Conservation (phyloP, 2,329 filamentous ascomycete species). For the Ceratocystis albifundus region DNA sequence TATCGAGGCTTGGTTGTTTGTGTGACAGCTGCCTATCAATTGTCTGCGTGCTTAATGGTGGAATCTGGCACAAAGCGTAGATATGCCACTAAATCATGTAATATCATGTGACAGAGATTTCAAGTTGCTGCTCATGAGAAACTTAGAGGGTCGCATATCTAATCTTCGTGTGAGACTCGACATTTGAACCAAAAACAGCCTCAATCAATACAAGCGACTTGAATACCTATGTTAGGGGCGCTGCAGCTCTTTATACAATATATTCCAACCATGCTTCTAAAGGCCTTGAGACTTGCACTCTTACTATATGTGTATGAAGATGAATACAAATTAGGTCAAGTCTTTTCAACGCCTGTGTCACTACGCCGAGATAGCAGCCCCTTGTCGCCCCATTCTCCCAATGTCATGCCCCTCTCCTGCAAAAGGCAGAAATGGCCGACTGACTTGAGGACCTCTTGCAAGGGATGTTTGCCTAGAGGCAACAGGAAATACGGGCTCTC, state of each 20-base stretch:
- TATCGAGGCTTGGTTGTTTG: not conserved
- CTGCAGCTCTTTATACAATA: not conserved
- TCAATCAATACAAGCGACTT: not conserved
- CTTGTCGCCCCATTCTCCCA: not conserved
- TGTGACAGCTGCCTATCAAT: not conserved
- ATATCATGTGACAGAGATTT: not conserved
- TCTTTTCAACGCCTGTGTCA: not conserved
- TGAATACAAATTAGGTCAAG: not conserved
- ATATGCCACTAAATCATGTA: not conserved
- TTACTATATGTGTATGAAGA: not conserved
- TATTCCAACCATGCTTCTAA: not conserved
- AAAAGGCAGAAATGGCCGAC: not conserved
- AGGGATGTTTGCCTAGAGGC: not conserved
- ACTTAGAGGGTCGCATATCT: not conserved
- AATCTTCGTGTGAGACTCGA: too few relatives aligned
- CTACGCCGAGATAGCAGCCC: not conserved
- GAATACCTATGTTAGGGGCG: too few relatives aligned
- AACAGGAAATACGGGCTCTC: not conserved
- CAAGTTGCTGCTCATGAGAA: not conserved
- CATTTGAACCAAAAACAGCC: not conserved
- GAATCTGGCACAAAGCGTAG: too few relatives aligned
- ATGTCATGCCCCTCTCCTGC: not conserved
- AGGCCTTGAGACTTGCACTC: not conserved
- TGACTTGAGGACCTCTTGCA: not conserved
- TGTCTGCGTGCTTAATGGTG: not conserved